Conservation (phyloP, 345 rosid genomes). For the Gossypium rotundifolium region DNA sequence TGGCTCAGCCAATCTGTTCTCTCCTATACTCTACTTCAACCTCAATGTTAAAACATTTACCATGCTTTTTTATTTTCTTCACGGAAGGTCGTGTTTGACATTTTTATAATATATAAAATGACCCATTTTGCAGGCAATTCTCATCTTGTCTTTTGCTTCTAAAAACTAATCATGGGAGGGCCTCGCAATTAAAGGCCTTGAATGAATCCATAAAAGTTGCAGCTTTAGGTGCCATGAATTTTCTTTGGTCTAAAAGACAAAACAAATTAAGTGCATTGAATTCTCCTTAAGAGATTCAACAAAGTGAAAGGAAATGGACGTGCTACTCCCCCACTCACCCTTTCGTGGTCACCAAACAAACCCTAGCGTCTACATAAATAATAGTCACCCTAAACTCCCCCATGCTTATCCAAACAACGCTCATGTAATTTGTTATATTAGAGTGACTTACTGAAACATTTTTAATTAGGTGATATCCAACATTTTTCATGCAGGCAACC, state of each 20-base stretch:
- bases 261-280: slow-evolving; percentile 35
- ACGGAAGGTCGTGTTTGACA: neutral
- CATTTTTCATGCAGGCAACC: neutral
- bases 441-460: neutral
- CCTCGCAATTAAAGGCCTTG: slow-evolving; percentile 34
- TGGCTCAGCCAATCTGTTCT: neutral
- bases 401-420: neutral
- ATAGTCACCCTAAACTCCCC: neutral
- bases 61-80: neutral
- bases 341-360: slow-evolving; percentile 8
- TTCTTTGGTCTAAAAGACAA: slow-evolving; percentile 21
- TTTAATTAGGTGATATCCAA: neutral
- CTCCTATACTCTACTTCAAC: neutral
- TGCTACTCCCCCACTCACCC: slow-evolving; percentile 19
- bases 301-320: slow-evolving; percentile 10
- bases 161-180: slow-evolving; percentile 23
- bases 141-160: neutral
- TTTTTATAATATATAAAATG: neutral
- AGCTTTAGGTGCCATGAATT: slow-evolving; percentile 36
- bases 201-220: slow-evolving; percentile 33
- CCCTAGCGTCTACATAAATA: slow-evolving; percentile 15
- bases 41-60: neutral
- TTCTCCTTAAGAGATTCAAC: slow-evolving; percentile 31
- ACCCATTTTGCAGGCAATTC: slow-evolving; percentile 3
- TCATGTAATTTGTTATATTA: neutral